phyloP scores from a whole-genome alignment of 108 stramenopile species.

The Poteriospumella lacustris region DNA sequence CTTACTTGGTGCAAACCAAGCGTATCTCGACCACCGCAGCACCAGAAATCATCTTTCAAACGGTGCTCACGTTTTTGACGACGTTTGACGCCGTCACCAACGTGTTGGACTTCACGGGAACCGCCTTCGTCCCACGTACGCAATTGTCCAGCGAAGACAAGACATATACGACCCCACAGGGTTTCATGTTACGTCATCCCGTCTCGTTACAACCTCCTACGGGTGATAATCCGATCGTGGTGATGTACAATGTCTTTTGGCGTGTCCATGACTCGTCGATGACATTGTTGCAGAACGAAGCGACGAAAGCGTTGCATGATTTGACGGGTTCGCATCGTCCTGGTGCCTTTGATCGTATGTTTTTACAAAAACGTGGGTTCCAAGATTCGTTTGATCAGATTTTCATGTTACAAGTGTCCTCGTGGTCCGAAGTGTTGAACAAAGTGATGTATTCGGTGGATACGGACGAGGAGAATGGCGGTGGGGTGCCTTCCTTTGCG shows the following conservation, averaged over 20 bases:
- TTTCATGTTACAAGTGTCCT: too few relatives aligned
- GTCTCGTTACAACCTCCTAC: too few relatives aligned
- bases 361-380: background rate
- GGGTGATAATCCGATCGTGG: background rate
- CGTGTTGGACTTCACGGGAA: background rate
- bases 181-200: background rate
- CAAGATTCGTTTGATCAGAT: background rate
- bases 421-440: too few relatives aligned
- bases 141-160: too few relatives aligned
- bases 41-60: background rate
- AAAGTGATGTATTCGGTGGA: too few relatives aligned
- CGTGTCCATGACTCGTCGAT: background rate
- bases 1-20: background rate
- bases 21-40: background rate
- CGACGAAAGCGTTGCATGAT: background rate
- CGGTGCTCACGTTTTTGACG: background rate
- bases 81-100: background rate
- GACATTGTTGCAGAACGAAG: background rate
- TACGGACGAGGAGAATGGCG: too few relatives aligned
- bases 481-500: too few relatives aligned
- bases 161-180: too few relatives aligned
- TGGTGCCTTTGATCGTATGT: background rate
- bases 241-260: conserved; percentile 4
- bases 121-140: too few relatives aligned
- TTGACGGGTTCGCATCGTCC: background rate